phyloP scores from a whole-genome alignment of 2,329 filamentous ascomycete species.

The Periconia macrospinosa region DNA sequence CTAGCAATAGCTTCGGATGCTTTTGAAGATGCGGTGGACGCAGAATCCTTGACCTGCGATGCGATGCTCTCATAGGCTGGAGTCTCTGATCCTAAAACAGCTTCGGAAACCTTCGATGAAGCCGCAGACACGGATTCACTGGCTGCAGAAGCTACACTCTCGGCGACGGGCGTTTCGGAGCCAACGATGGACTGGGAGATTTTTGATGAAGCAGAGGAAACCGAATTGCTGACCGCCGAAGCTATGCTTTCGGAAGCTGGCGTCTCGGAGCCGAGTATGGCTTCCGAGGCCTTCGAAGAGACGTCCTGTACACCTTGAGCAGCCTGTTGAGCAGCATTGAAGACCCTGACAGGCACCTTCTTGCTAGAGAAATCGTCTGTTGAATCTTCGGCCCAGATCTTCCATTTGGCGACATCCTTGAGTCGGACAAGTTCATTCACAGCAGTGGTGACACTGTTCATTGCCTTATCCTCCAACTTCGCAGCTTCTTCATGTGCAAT shows the following conservation, averaged over 20 bases:
- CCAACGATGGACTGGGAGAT: constrained; percentile 27
- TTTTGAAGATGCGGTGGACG: constrained; percentile 23
- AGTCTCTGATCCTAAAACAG: constrained; percentile 13
- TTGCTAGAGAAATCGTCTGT: constrained; percentile 78
- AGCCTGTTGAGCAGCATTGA: constrained; percentile 49
- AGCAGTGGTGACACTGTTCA: constrained; percentile 75
- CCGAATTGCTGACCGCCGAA: constrained; percentile 41
- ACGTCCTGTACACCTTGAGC: constrained; percentile 41
- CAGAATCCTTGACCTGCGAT: constrained; percentile 13
- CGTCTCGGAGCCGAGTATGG: constrained; percentile 35
- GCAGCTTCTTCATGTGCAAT: constrained; percentile 68
- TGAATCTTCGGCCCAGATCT: constrained; percentile 73
- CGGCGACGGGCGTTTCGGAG: constrained; percentile 9
- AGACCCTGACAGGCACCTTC: constrained; percentile 59
- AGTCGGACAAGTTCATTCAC: constrained; percentile 78
- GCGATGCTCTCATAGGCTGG: constrained; percentile 15
- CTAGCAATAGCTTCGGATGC: constrained; percentile 24
- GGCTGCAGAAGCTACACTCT: constrained; percentile 17
- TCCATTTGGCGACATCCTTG: constrained; percentile 84
- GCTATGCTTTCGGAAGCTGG: constrained; percentile 36
- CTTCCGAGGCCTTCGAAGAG: constrained; percentile 41
- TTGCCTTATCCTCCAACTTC: constrained; percentile 75
- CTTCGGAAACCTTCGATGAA: constrained; percentile 27
- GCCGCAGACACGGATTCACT: constrained; percentile 17
- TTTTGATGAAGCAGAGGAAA: constrained; percentile 37